Base-by-base conservation (phyloP, 176 grass and related monocot species). In the Oryza glaberrima region DNA sequence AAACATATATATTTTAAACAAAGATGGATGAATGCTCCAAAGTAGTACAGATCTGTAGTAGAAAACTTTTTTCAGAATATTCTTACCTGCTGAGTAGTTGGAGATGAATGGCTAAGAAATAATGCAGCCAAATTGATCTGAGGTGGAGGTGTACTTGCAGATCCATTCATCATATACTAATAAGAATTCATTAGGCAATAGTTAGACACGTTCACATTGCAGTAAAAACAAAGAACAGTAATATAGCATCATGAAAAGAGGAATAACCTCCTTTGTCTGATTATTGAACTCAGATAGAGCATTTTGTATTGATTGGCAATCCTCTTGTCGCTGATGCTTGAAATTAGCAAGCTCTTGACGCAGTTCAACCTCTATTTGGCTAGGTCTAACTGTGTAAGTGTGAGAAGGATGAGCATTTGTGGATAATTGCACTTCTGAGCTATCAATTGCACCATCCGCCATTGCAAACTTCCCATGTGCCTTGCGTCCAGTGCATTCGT, bases 391-490 rank as follows among this genome's bases (percentile, higher is more conserved):
- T 49, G 47, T 75, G 32, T 75, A 26, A 20, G 73, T 9, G 47
- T 17, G 73, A 75, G 47, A 54, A 32, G 73, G 73, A 58, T 17
- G 47, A 4, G 73, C 48, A 76, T 11, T 76, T 36, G 73, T 76
- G 48, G 73, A 75, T 15, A 76, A 56, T n/a, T 60, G 17, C 28
- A 76, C 16, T 11, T 4, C 36, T 2, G 51, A 58, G 17, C 30
- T 76, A 76, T 60, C 74, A 32, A 76, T 16, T 30, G 32, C 30
- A 19, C 34, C 51, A 13, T 76, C 51, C 19, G 74, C 74, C 20
- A 76, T 22, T 12, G 74, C 30, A 76, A 60, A 76, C 51, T 60
- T 76, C 3, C 74, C 74, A 76, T 60, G 74, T 52, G 74, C 17
- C 74, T 60, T 76, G 35, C 17, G 9, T 76, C 74, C 28, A n/a